Evolutionary conservation across 2,329 filamentous ascomycete species (phyloP).

Genomic region (Fusarium transvaalense): DNA sequence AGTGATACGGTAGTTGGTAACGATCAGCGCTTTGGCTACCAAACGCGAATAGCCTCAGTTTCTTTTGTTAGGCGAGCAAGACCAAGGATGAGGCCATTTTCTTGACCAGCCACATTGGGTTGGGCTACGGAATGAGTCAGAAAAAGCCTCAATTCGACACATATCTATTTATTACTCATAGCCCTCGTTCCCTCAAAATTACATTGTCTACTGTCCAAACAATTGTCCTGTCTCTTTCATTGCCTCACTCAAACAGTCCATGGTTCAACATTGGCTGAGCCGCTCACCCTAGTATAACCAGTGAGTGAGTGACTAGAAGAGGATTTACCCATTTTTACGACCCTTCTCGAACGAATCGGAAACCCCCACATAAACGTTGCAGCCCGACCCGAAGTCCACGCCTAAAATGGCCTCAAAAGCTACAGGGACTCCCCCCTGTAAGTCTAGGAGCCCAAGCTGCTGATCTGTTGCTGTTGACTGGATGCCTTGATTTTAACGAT

Average conservation of each 20-base stretch:
- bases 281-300: not conserved
- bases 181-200: not conserved
- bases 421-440: constrained; percentile 19
- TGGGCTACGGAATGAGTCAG: constrained; percentile 9
- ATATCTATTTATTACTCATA: constrained; percentile 5
- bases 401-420: constrained; percentile 42
- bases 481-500: constrained; percentile 41
- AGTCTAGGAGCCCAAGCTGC: constrained; percentile 18
- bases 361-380: constrained; percentile 44
- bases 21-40: constrained; percentile 6
- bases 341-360: constrained; percentile 42
- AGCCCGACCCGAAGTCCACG: constrained; percentile 38
- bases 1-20: constrained; percentile 9
- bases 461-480: constrained; percentile 32
- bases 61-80: constrained; percentile 3
- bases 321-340: constrained; percentile 7
- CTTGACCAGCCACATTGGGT: not conserved
- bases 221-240: not conserved
- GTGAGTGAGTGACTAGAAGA: not conserved
- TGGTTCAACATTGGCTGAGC: not conserved
- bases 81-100: constrained; percentile 10
- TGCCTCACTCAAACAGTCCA: constrained; percentile 12
- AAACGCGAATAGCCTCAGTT: constrained; percentile 30
- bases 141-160: not conserved
- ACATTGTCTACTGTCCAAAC: constrained; percentile 11